phyloP scores from a whole-genome alignment of 345 rosid genomes.

The Aquilaria malaccensis region DNA sequence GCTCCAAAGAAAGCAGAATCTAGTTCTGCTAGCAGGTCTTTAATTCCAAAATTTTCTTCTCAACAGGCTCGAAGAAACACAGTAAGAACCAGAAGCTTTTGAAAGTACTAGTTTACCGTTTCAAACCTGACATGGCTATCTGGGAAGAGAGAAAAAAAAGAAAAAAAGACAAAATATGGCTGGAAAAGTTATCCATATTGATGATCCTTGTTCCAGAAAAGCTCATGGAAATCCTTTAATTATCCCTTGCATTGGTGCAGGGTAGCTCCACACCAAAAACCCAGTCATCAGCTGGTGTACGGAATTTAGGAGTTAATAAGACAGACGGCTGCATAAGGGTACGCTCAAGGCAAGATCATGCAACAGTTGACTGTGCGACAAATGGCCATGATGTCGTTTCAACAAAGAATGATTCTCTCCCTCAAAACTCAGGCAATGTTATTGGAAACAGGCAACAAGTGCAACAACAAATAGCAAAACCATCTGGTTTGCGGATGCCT shows the following conservation, averaged over 20 bases:
- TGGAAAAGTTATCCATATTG: conserved; percentile 3
- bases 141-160: conserved; percentile 7
- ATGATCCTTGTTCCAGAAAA: too few species aligned
- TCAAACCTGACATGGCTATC: background rate
- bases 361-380: conserved; percentile 24
- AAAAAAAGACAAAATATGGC: background rate
- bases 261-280: conserved; percentile 23
- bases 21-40: conserved; percentile 31
- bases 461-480: conserved; percentile 38
- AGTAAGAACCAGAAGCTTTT: conserved; percentile 39
- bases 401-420: conserved; percentile 23
- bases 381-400: conserved; percentile 19
- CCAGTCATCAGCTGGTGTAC: conserved; percentile 29
- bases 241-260: conserved; percentile 26
- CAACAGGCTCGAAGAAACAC: conserved; percentile 44
- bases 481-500: conserved; percentile 87
- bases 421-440: conserved; percentile 21
- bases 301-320: conserved; percentile 20
- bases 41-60: conserved; percentile 32
- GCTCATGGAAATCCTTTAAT: too few species aligned
- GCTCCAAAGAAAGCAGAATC: conserved; percentile 32
- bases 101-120: conserved; percentile 1
- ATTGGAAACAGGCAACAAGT: conserved; percentile 22
- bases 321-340: conserved; percentile 24
- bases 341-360: conserved; percentile 24